Conservation (phyloP, 179 eudicot species). For the Beta macrorhiza region DNA sequence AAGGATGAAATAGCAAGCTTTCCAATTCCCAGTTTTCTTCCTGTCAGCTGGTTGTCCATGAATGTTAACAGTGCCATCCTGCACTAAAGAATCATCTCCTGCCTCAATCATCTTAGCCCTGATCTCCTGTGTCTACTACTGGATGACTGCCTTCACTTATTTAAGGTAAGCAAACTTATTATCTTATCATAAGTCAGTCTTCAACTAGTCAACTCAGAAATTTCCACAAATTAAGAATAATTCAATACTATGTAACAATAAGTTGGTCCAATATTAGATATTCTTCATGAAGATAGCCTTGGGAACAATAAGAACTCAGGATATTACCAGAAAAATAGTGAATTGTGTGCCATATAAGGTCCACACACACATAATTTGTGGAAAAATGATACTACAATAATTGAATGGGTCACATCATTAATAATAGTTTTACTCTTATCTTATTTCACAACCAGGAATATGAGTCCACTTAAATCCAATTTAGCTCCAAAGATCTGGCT, state of each 20-base stretch:
- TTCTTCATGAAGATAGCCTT: neutral
- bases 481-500: neutral
- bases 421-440: too few species aligned
- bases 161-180: neutral
- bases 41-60: conserved; percentile 41
- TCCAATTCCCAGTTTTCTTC: conserved; percentile 49
- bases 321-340: neutral
- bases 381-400: neutral
- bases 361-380: neutral
- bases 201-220: conserved; percentile 1
- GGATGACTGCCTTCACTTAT: too few species aligned
- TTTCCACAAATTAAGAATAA: conserved; percentile 2
- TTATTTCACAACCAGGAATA: neutral
- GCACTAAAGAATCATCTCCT: conserved; percentile 29
- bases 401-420: neutral
- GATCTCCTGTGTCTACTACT: too few species aligned
- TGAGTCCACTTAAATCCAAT: neutral
- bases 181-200: neutral
- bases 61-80: conserved; percentile 43
- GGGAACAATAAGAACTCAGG: neutral
- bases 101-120: conserved; percentile 22
- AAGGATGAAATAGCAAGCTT: conserved; percentile 44
- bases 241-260: neutral
- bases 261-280: neutral
- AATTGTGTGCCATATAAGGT: conserved; percentile 10